Base-by-base conservation (phyloP, 1,284 basidiomycete genomes). In the Irpex lacteus region DNA sequence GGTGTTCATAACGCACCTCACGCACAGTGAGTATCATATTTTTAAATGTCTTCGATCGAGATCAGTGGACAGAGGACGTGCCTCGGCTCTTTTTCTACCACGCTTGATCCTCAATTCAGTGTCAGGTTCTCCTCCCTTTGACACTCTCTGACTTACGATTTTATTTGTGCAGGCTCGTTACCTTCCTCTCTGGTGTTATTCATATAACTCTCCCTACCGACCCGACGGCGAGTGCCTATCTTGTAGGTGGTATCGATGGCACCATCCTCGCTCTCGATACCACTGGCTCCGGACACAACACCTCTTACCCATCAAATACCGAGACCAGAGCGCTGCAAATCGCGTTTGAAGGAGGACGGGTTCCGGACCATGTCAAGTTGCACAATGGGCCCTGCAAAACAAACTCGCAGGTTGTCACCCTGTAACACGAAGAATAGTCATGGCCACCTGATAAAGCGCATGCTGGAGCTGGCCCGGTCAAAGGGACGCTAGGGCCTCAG, bases 1-100 rank as follows among this genome's bases (percentile, higher is more conserved):
- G 70, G 72, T 38, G 47, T 64, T n/a, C 72, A 73, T 60, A 71
- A 65, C 47, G 70, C 70, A 2, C 72, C 72, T 3, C 63, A 67
- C 19, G 44, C 55, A 8, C 72, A 73, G 71, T 72, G 58, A 60
- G 71, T 66, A 40, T 21, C 34, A 4, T 50, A 9, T 37, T 13
- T n/a, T 38, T 49, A 13, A n/a, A 8, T 13, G 26, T 2, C 26
- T 2, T 26, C 26, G 26, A 4, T 26, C 26, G 26, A 26, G 26
- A 26, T 26, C 4, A 3, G 26, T 26, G 26, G 26, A 26, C 26
- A 26, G 26, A 3, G 26, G 26, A 3, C 26, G 26, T 26, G 26
- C 26, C 26, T 26, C 26, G 26, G 26, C 26, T 26, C 26, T 26
- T 26, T 26, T 26, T 3, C 26, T 4, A 26, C 26, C 26, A 26